Base-by-base conservation (phyloP, 148 eudicot genomes). In the Rhododendron ovatum region DNA sequence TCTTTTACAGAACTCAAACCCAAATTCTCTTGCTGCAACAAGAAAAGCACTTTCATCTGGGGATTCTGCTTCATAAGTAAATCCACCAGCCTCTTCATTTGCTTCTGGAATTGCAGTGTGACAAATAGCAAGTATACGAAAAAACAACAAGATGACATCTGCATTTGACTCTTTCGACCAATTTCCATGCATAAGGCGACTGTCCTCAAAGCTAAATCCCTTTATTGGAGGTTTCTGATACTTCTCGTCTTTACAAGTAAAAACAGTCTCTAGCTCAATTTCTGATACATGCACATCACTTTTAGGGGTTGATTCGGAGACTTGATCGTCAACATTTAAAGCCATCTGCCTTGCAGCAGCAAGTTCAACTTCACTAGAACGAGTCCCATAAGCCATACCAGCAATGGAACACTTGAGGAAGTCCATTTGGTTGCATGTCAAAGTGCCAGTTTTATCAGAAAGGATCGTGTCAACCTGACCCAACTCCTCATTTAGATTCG, bases 391-490 rank as follows among this genome's bases (percentile, higher is more conserved):
- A 1, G 96, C 92, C 45, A 79, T 87, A 83, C 99, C 99, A 59
- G 94, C 96, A 77, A 97, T 93, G 55, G 98, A 97, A 88, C 99
- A 95, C 88, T 97, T 95, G 71, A 97, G 94, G 77, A 97, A 97
- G 82, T 97, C 96, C 99, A 97, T 97, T 45, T 95, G 98, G 85
- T 97, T 95, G 85, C 98, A 97, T 15, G 99, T 97, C 89, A 97
- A 93, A 53, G 99, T 95, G 18, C 99, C 98, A 3, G 99, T 97
- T 95, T 97, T 97, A 86, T 97, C 99, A n/a, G 98, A 97, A 37
- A 97, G 95, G 78, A 97, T 95, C 1, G 99, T 97, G 63, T 97
- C 99, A 69, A 97, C 98, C 87, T 94, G 96, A 18, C 98, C 99
- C 71, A 97, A 88, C 88, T 97, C 99, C 93, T 97, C 98, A 83